Conservation (phyloP, 108 stramenopile genomes). For the Cyclotella atomus region DNA sequence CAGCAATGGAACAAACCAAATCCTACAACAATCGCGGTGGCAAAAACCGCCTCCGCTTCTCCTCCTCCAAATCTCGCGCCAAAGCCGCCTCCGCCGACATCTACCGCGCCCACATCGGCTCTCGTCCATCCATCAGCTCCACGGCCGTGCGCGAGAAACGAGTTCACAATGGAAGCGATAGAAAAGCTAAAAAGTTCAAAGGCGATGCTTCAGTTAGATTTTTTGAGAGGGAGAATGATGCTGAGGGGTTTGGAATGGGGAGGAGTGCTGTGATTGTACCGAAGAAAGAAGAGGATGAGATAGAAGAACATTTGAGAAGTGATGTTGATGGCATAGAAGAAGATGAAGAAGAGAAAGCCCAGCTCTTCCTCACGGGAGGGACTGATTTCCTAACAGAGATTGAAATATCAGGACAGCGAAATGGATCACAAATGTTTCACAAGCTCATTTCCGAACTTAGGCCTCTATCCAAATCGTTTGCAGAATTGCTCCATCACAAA, state of each 20-base stretch:
- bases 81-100: slow-evolving; percentile 84
- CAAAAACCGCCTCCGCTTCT: slow-evolving; percentile 78
- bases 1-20: slow-evolving; percentile 59
- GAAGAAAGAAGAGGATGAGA: slow-evolving; percentile 13
- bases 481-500: slow-evolving; percentile 80
- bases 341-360: slow-evolving; percentile 29
- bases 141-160: slow-evolving; percentile 69
- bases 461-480: slow-evolving; percentile 74
- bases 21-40: slow-evolving; percentile 65
- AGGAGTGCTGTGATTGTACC: slow-evolving; percentile 44
- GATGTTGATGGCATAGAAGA: slow-evolving; percentile 20
- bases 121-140: slow-evolving; percentile 61
- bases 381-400: slow-evolving; percentile 74
- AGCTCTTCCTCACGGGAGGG: slow-evolving; percentile 42
- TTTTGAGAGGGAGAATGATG: slow-evolving; percentile 51
- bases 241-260: slow-evolving; percentile 43
- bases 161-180: slow-evolving; percentile 60
- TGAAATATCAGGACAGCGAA: slow-evolving; percentile 76
- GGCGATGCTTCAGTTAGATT: slow-evolving; percentile 25
- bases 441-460: slow-evolving; percentile 67
- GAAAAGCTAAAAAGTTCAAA: slow-evolving; percentile 36
- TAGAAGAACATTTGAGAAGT: slow-evolving; percentile 12
- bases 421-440: slow-evolving; percentile 81
- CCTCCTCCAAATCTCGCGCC: slow-evolving; percentile 68
- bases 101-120: slow-evolving; percentile 74